A percentile compares a stretch with the other conserved stretches of the same genome.
Conservation (phyloP, 345 rosid species). For the Syzygium grande region DNA sequence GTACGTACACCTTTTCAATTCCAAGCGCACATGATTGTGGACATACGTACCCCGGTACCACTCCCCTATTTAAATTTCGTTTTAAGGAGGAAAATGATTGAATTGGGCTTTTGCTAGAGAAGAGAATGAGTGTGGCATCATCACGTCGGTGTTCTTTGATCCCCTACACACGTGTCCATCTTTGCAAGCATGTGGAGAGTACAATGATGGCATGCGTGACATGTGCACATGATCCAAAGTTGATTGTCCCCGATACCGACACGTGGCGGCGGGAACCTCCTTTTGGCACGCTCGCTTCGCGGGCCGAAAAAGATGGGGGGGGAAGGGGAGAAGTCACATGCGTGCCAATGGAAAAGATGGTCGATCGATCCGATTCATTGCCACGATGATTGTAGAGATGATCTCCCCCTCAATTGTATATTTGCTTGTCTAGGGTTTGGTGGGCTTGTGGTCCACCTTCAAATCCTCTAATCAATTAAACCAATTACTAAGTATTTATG, state of each 20-base stretch:
- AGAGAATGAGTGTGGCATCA: background rate
- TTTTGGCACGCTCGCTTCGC: background rate
- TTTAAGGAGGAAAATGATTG: background rate
- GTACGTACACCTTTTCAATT: background rate
- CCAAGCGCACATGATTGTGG: background rate
- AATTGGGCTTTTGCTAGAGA: background rate
- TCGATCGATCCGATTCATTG: background rate
- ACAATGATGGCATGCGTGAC: background rate
- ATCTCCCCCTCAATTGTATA: background rate
- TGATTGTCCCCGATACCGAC: background rate
- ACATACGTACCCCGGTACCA: background rate
- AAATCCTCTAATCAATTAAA: background rate
- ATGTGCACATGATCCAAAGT: background rate
- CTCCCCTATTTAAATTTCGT: background rate
- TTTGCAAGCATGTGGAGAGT: background rate
- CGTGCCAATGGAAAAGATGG: background rate
- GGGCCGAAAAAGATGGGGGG: background rate
- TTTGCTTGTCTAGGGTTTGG: background rate
- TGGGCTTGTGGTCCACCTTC: background rate
- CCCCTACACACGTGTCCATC: background rate
- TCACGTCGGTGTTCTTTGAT: background rate
- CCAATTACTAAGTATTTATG: background rate
- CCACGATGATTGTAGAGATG: background rate
- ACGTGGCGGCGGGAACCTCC: background rate
- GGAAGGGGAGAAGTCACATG: background rate